Evolutionary conservation across 192 early-diverging fungal species (phyloP).

Genomic region (Podila clonocystis): DNA sequence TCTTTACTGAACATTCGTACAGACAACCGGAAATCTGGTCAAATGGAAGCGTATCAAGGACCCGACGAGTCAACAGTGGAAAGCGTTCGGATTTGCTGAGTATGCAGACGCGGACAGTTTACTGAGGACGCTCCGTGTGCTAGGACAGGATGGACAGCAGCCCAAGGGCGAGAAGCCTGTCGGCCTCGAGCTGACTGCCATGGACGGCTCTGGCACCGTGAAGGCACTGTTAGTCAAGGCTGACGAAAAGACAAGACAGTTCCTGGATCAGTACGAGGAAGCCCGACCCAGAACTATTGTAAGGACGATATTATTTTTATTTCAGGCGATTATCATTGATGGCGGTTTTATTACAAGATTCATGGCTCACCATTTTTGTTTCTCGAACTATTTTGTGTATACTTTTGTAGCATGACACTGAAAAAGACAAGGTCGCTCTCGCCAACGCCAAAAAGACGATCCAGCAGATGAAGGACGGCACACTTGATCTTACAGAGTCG

Average conservation of each 20-base stretch:
- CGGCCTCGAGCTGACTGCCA: conserved; percentile 33
- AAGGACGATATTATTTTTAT: conserved; percentile 11
- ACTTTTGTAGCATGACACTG: conserved; percentile 51
- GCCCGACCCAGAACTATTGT: conserved; percentile 51
- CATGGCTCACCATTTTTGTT: background rate
- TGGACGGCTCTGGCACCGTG: conserved; percentile 43
- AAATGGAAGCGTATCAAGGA: conserved; percentile 80
- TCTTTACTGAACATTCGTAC: conserved; percentile 8
- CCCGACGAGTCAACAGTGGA: conserved; percentile 57
- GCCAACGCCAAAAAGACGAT: conserved; percentile 54
- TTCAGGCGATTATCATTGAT: background rate
- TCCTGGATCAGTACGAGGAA: conserved; percentile 61
- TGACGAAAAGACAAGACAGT: conserved; percentile 67
- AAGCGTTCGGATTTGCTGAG: conserved; percentile 79
- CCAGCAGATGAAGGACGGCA: conserved; percentile 55
- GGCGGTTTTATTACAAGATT: background rate
- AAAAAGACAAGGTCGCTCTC: conserved; percentile 58
- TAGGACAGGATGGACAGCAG: conserved; percentile 69
- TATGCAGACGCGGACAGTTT: conserved; percentile 73
- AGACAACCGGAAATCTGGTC: conserved; percentile 74
- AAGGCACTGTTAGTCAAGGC: conserved; percentile 61
- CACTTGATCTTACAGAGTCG: conserved; percentile 33
- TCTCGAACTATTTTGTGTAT: background rate
- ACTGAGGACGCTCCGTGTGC: conserved; percentile 68
- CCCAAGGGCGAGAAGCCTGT: conserved; percentile 45